phyloP scores from a whole-genome alignment of 441 rosid species.

The Populus hybrid region DNA sequence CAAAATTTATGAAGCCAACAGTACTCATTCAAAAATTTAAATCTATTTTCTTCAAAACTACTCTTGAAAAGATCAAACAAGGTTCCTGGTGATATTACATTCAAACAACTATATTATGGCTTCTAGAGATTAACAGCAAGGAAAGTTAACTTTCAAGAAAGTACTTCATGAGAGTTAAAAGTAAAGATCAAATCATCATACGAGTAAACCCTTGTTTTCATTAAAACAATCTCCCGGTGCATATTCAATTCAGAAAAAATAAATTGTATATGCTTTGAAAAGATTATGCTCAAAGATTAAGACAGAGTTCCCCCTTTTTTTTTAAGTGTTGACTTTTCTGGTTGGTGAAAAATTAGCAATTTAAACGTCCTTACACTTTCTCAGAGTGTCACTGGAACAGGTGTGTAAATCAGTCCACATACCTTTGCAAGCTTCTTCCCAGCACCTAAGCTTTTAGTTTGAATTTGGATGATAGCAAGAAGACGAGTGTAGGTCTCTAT shows the following conservation, averaged over 20 bases:
- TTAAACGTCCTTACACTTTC: not conserved
- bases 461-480: constrained; percentile 87
- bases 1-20: not conserved
- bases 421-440: constrained; percentile 59
- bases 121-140: not conserved
- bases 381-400: not conserved
- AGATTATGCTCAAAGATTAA: not conserved
- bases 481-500: constrained; percentile 67
- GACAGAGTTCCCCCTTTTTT: not conserved
- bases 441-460: constrained; percentile 48
- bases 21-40: not conserved
- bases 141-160: not conserved
- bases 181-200: not conserved
- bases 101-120: not conserved
- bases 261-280: not conserved
- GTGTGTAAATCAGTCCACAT: not conserved
- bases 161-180: not conserved
- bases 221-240: not conserved
- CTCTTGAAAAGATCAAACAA: not conserved
- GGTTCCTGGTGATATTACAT: not conserved
- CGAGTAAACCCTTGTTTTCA: not conserved
- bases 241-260: not conserved
- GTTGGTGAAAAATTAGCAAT: not conserved
- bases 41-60: not conserved
- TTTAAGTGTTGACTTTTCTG: not conserved